A percentile compares a stretch with the other conserved stretches of the same genome.
Conservation (phyloP, 2,329 filamentous ascomycete genomes). For the Fusarium domesticum region DNA sequence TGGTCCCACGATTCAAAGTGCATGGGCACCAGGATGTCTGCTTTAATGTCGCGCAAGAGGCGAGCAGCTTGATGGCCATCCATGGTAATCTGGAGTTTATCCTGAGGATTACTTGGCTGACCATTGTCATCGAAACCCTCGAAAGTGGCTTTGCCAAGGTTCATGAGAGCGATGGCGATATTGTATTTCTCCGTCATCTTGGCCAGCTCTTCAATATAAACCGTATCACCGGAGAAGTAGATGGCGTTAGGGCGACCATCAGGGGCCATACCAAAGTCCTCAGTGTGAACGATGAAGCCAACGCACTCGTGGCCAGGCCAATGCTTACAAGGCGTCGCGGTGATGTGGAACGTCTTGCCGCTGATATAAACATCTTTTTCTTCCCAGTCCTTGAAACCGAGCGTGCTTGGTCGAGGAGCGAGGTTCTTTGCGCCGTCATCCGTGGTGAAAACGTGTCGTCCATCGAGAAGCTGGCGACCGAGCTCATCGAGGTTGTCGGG, state of each 20-base stretch:
- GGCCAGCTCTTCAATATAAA: constrained; percentile 1
- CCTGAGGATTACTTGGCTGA: no score
- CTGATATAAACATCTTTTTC: not conserved
- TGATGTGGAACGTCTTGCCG: not conserved
- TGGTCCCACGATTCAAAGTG: constrained; percentile 9
- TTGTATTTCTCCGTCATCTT: constrained; percentile 1
- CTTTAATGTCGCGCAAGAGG: constrained; percentile 1
- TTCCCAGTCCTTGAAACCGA: not conserved
- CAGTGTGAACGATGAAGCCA: not conserved
- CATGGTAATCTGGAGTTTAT: constrained; percentile 7
- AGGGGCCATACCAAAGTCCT: not conserved
- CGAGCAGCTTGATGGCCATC: constrained; percentile 3
- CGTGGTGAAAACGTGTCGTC: not conserved
- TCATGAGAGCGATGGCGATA: constrained; percentile 1
- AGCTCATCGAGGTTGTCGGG: constrained; percentile 2
- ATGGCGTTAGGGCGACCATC: constrained; percentile 1
- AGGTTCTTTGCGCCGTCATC: constrained; percentile 1
- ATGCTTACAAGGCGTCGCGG: not conserved
- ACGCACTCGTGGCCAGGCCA: not conserved
- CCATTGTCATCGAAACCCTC: no score
- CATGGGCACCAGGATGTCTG: constrained; percentile 7
- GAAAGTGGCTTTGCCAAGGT: constrained; percentile 5
- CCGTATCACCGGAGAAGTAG: constrained; percentile 9
- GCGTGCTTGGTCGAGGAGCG: not conserved
- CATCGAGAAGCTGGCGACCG: constrained; percentile 1